Conservation (phyloP, 352 stramenopile species). For the Pythium apleroticum region DNA sequence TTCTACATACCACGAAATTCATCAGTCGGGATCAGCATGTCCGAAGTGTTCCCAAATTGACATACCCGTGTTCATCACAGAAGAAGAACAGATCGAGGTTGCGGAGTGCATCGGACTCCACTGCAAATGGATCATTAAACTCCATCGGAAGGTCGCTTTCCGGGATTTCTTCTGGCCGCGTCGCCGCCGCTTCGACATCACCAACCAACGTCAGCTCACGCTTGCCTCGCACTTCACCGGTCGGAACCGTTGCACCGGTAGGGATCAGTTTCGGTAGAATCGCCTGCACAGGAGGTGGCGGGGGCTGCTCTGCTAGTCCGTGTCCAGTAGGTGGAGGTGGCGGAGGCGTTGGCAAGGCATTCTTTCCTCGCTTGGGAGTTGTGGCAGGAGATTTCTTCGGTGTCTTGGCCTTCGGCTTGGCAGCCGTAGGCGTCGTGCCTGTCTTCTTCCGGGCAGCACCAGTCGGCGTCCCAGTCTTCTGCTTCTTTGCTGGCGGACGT, state of each 20-base stretch:
- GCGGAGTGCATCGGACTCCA: constrained; percentile 65
- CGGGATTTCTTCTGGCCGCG: constrained; percentile 46
- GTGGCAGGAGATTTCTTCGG: constrained; percentile 10
- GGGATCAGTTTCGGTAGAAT: constrained; percentile 65
- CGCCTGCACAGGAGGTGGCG: constrained; percentile 16
- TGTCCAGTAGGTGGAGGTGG: not conserved
- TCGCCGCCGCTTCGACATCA: constrained; percentile 22
- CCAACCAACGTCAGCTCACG: constrained; percentile 56
- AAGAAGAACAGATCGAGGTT: constrained; percentile 88
- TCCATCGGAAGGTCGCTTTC: constrained; percentile 59
- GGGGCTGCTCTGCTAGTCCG: not conserved
- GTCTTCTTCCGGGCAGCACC: constrained; percentile 24
- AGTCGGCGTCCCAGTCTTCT: constrained; percentile 25
- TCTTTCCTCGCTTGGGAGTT: constrained; percentile 14
- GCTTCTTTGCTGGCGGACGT: constrained; percentile 36
- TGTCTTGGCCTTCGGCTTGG: constrained; percentile 8
- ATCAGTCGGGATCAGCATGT: not conserved
- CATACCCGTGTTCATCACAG: constrained; percentile 80
- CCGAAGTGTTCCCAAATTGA: not conserved
- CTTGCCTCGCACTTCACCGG: constrained; percentile 57
- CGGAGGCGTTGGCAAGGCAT: not conserved
- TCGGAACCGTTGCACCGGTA: constrained; percentile 50
- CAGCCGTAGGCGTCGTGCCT: constrained; percentile 3
- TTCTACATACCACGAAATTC: constrained; percentile 34
- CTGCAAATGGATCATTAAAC: constrained; percentile 69